Evolutionary conservation across 768 basidiomycete genomes (phyloP), one percentile per base, ranked within the genome.

Genomic region (Tephrocybe sp.): DNA sequence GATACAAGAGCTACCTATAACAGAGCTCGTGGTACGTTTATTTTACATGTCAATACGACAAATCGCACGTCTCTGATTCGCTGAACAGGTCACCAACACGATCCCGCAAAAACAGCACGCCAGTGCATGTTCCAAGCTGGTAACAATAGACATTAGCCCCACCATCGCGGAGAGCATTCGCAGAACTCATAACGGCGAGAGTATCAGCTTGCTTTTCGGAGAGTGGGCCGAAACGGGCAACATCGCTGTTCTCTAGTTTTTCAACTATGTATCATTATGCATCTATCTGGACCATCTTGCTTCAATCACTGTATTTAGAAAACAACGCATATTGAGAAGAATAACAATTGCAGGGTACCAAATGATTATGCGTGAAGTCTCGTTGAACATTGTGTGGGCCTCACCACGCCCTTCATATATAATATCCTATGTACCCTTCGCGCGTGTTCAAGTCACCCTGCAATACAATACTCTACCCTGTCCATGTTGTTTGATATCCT

Each of bases 161-260:
- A 91, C 90, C 30, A 84, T 99, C 56, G 90, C 97, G 4, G 97
- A 99, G 74, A 93, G 91, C 57, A 97, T 99, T 47, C 85, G 97
- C 34, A 78, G 95, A 52, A 94, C 91, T 3, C 92, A 94, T 66
- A 94, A 94, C 53, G 92, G 93, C 49, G 92, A 94, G 70, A 92
- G 90, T 54, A 93, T 94, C 61, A 91, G 88, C 55, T 64, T 93
- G 29, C 72, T 94, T 10, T 94, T 94, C 57, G 88, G 87, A 33
- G 91, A 91, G 60, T 90, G 86, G 84, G 75, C 84, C 21, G 84
- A 85, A 59, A 68, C 68, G 7, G 64, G 71, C 13, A 69, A 66
- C 43, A 64, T 76, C 43, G 64, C 69, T 22, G 64, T 76, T 24
- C 46, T 73, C 25, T 76, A 62, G 60, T 37, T 42, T 23, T 48